Conservation (phyloP, 495 filamentous ascomycete genomes). For the Thermochaetoides thermophila region DNA sequence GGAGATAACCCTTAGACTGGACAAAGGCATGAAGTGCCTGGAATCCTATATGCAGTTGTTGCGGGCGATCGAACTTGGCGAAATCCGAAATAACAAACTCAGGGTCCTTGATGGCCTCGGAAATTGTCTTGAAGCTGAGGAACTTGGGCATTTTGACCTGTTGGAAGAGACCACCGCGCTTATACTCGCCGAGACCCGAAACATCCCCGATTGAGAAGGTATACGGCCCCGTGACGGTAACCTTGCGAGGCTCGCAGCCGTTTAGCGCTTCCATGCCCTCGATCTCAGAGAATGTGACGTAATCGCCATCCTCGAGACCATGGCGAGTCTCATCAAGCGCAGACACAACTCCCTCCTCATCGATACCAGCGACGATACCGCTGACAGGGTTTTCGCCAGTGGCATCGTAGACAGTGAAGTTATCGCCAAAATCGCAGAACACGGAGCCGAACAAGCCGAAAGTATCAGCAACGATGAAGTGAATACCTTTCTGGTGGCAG, state of each 20-base stretch:
- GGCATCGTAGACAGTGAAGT: conserved; percentile 77
- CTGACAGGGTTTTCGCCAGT: conserved; percentile 78
- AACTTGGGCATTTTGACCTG: conserved; percentile 98
- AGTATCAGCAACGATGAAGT: conserved; percentile 71
- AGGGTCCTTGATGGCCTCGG: conserved; percentile 63
- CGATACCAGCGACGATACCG: conserved; percentile 84
- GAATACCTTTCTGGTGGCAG: conserved; percentile 84
- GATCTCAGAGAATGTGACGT: conserved; percentile 84
- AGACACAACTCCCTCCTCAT: conserved; percentile 79
- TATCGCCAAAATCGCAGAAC: conserved; percentile 94
- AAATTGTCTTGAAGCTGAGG: conserved; percentile 72
- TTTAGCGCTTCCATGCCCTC: conserved; percentile 89
- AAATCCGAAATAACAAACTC: conserved; percentile 87
- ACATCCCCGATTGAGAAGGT: conserved; percentile 96
- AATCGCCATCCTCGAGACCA: conserved; percentile 91
- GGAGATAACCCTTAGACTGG: conserved; percentile 55
- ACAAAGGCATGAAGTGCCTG: conserved; percentile 82
- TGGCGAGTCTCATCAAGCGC: conserved; percentile 92
- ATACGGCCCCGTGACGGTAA: conserved; percentile 90
- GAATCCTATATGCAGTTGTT: conserved; percentile 81
- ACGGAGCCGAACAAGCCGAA: conserved; percentile 90
- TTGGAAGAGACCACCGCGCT: conserved; percentile 72
- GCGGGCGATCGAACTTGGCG: conserved; percentile 90
- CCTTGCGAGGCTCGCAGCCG: conserved; percentile 62
- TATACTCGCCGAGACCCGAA: conserved; percentile 68